Evolutionary conservation across 345 rosid species (phyloP).

Genomic region (Populus pruinosa): DNA sequence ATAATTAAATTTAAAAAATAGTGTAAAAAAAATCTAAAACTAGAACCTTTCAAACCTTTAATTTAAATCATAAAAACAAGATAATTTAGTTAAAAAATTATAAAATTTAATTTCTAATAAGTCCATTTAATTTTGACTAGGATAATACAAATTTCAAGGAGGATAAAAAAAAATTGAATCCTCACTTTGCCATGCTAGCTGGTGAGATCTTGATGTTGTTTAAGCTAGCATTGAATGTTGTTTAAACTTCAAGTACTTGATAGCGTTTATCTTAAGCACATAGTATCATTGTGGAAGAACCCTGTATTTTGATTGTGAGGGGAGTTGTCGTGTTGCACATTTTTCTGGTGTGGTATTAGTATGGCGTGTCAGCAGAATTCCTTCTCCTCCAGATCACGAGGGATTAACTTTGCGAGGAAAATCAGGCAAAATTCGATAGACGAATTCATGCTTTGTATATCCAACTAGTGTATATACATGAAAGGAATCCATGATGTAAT

Average conservation of each 20-base stretch:
- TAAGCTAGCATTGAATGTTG: background rate
- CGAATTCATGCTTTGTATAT: background rate
- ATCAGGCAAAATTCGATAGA: constrained; percentile 12
- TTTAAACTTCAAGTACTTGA: background rate
- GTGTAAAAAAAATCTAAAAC: too few species aligned
- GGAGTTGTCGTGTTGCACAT: constrained; percentile 64
- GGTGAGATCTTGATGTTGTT: constrained; percentile 47
- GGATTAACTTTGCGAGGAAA: constrained; percentile 25
- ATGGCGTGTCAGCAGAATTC: constrained; percentile 78
- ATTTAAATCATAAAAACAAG: accelerated
- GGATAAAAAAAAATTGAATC: too few species aligned
- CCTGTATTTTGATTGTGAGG: background rate
- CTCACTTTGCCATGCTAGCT: constrained; percentile 72
- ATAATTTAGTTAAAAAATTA: too few species aligned
- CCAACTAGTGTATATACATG: background rate
- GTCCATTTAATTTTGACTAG: too few species aligned
- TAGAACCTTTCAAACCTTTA: too few species aligned
- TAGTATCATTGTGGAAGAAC: background rate
- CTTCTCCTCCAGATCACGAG: constrained; percentile 43
- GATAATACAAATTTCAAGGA: too few species aligned
- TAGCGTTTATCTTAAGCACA: background rate
- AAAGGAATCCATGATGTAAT: background rate
- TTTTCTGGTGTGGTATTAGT: constrained; percentile 84
- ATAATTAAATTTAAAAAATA: too few species aligned
- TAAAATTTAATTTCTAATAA: too few species aligned